Percentiles rank a stretch among this genome's conserved stretches.
These are phyloP conservation scores for Aspergillus ustus DNA, from an alignment of 2,329 filamentous ascomycete genomes.

Conservation along the genomic window DNA sequence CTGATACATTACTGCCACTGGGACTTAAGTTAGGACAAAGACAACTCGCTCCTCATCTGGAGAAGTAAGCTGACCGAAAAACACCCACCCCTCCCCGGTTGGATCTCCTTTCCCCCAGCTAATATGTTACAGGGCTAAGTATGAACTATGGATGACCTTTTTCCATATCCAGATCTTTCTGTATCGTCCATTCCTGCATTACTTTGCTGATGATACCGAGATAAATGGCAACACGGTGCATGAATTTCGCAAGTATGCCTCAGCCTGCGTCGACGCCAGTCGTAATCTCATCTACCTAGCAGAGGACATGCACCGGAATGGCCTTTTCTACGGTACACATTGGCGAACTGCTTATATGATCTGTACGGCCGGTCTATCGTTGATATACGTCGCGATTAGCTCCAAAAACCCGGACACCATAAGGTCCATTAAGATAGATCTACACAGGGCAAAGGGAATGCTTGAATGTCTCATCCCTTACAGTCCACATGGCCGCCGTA, in stretches of 20 bases:
- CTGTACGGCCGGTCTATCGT: no score
- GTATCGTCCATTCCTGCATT: slow-evolving; percentile 21
- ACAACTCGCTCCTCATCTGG: not conserved
- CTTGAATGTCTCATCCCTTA: no score
- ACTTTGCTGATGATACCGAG: not conserved
- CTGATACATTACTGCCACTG: not conserved
- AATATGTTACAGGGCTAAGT: slow-evolving; percentile 10
- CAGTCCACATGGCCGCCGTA: no score
- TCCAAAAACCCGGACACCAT: no score
- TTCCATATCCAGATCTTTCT: slow-evolving; percentile 17
- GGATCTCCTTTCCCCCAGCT: not conserved
- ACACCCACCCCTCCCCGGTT: no score
- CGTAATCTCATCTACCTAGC: slow-evolving; percentile 20
- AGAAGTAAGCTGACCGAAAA: slow-evolving; percentile 1
- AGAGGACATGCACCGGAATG: slow-evolving; percentile 19
- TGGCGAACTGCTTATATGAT: slow-evolving; percentile 1
- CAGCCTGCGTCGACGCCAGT: slow-evolving; percentile 16
- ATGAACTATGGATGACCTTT: slow-evolving; percentile 16
- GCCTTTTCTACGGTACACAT: slow-evolving; percentile 13
- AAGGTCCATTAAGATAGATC: no score
- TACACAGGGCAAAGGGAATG: no score
- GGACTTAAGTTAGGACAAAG: slow-evolving; percentile 1
- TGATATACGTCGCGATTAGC: no score
- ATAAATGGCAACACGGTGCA: not conserved
- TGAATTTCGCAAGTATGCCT: slow-evolving; percentile 13